phyloP scores from a whole-genome alignment of 768 basidiomycete species.

The Atractiella rhizophila region DNA sequence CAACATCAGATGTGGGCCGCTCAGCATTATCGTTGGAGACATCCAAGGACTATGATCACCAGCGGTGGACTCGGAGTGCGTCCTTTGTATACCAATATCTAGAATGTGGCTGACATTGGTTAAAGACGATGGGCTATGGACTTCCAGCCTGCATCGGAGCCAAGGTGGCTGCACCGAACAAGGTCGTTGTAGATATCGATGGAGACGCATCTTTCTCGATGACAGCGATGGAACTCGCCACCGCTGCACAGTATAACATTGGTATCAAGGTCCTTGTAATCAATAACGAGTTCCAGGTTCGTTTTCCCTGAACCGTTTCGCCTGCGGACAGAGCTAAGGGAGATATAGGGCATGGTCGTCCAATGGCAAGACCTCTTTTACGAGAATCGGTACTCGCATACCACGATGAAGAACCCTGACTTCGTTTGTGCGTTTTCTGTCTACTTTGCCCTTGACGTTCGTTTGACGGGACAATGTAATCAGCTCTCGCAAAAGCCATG shows the following conservation, averaged over 20 bases:
- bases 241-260: constrained; percentile 68
- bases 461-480: too few relatives aligned
- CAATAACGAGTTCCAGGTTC: constrained; percentile 19
- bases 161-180: constrained; percentile 80
- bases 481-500: constrained; percentile 71
- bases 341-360: constrained; percentile 96
- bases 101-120: not conserved
- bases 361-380: constrained; percentile 99
- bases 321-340: too few relatives aligned
- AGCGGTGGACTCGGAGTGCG: constrained; percentile 81
- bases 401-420: constrained; percentile 81
- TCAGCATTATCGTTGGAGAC: constrained; percentile 72
- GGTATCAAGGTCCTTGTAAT: constrained; percentile 53
- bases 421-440: too few relatives aligned
- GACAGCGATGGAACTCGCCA: constrained; percentile 97
- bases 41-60: constrained; percentile 54
- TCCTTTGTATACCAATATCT: constrained; percentile 12
- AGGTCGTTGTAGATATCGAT: constrained; percentile 84
- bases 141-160: constrained; percentile 84
- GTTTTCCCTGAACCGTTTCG: too few relatives aligned
- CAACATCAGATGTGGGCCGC: constrained; percentile 99
- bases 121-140: constrained; percentile 95
- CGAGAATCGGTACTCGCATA: constrained; percentile 86
- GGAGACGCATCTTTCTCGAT: constrained; percentile 97
- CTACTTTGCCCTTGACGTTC: too few relatives aligned